Percentiles rank a stretch among this genome's conserved stretches.
These are phyloP conservation scores for Cymodocea nodosa DNA, from an alignment of 116 monocot species.

Conservation along the genomic window DNA sequence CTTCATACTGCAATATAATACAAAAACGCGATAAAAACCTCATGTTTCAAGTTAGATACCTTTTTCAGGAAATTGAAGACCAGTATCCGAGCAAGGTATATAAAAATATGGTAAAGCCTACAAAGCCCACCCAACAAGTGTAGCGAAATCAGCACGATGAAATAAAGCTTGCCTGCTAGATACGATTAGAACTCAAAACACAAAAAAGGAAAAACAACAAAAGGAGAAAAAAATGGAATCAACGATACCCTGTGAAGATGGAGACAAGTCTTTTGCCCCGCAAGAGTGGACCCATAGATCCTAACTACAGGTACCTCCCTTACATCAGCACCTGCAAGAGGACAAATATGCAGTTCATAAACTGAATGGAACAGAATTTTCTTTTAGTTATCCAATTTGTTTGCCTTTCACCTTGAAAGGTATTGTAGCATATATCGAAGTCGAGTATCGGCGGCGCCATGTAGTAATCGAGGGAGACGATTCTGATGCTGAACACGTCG, in stretches of 20 bases:
- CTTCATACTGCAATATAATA: background rate
- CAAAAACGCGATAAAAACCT: background rate
- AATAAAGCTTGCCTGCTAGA: no score
- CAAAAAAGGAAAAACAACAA: no score
- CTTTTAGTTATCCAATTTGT: background rate
- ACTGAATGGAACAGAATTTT: background rate
- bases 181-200: no score
- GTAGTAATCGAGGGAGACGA: constrained; percentile 91
- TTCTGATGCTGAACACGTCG: constrained; percentile 50
- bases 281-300: constrained; percentile 74
- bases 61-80: constrained; percentile 30
- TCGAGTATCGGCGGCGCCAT: constrained; percentile 76
- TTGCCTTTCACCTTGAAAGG: constrained; percentile 43
- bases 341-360: no score
- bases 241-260: constrained; percentile 71
- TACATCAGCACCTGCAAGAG: constrained; percentile 38
- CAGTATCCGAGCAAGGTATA: constrained; percentile 45
- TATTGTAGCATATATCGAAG: constrained; percentile 57
- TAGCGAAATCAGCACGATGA: no score
- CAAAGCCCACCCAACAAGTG: constrained; percentile 6
- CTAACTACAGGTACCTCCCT: constrained; percentile 82
- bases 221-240: no score
- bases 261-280: constrained; percentile 90
- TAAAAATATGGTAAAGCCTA: constrained; percentile 90
- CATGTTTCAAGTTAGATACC: constrained; percentile 17